Evolutionary conservation across 305 asterid genomes (phyloP).

Genomic region (Fraxinus baroniana): DNA sequence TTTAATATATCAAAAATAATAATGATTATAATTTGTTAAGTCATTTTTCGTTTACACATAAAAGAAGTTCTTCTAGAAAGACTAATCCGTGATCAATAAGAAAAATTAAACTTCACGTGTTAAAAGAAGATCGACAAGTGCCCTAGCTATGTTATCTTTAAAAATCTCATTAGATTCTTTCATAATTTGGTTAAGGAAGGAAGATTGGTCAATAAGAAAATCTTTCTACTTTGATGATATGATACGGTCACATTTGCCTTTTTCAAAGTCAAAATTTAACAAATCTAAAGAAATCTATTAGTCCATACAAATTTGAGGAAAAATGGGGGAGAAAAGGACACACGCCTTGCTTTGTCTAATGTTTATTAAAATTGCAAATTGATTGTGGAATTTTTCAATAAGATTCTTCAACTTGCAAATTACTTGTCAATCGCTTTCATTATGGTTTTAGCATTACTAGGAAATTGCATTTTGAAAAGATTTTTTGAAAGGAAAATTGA

Average conservation of each 20-base stretch:
- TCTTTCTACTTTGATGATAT: constrained; percentile 23
- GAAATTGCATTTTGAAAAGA: not conserved
- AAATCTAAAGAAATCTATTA: constrained; percentile 27
- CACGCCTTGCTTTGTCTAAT: constrained; percentile 18
- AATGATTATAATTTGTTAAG: not conserved
- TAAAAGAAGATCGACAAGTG: not conserved
- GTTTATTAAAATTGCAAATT: not conserved
- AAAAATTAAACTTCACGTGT: not conserved
- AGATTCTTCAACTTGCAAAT: not conserved
- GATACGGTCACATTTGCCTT: constrained; percentile 20
- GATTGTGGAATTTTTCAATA: not conserved
- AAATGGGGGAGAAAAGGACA: constrained; percentile 4
- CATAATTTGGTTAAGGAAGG: constrained; percentile 14
- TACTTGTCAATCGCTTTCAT: constrained; percentile 25
- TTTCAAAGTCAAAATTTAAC: constrained; percentile 31
- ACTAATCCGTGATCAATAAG: not conserved
- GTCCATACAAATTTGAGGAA: constrained; percentile 30
- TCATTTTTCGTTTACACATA: not conserved
- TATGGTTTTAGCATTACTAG: not conserved
- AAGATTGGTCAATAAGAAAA: constrained; percentile 31
- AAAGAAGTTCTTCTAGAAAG: not conserved
- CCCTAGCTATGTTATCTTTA: not conserved
- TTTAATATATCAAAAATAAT: not conserved
- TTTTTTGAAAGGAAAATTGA: not conserved
- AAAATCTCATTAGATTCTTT: constrained; percentile 20